Percentiles rank a stretch among this genome's conserved stretches.
Conservation (phyloP, 371 early-diverging fungal species). For the Mortierella sp. region DNA sequence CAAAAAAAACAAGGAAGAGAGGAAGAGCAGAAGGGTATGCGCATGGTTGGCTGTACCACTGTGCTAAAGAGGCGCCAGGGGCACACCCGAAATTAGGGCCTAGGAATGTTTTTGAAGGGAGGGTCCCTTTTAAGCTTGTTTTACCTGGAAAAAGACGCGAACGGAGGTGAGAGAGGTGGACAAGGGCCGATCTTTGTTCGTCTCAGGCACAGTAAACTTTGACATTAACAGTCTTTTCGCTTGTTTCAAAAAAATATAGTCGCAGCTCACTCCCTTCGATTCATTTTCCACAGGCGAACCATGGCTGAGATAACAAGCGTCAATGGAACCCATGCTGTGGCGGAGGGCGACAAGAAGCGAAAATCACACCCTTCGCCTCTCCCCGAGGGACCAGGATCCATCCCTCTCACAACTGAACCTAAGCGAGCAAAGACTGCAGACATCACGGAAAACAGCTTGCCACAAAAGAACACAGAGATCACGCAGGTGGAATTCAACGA, state of each 20-base stretch:
- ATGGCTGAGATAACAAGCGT: conserved; percentile 24
- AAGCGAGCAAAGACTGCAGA: conserved; percentile 50
- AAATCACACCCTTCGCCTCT: conserved; percentile 48
- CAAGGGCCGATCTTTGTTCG: neutral
- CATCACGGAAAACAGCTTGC: conserved; percentile 17
- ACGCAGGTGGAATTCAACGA: conserved; percentile 46
- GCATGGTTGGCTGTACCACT: neutral
- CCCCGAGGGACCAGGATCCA: conserved; percentile 32
- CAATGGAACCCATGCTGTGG: conserved; percentile 25
- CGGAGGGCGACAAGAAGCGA: conserved; percentile 33
- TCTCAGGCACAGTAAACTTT: neutral
- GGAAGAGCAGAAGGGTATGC: neutral
- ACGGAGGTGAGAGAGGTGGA: neutral
- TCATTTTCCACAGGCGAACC: conserved; percentile 1
- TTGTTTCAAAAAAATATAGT: neutral
- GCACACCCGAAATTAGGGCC: neutral
- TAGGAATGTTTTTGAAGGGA: neutral
- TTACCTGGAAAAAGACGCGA: neutral
- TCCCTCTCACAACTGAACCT: conserved; percentile 24
- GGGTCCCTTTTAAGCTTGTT: neutral
- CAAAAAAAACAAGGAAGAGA: neutral
- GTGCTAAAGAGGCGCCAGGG: conserved; percentile 11
- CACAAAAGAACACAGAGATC: conserved; percentile 38
- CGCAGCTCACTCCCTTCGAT: neutral
- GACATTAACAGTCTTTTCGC: neutral